phyloP scores from a whole-genome alignment of 768 basidiomycete genomes.

The Lactarius trivialis region DNA sequence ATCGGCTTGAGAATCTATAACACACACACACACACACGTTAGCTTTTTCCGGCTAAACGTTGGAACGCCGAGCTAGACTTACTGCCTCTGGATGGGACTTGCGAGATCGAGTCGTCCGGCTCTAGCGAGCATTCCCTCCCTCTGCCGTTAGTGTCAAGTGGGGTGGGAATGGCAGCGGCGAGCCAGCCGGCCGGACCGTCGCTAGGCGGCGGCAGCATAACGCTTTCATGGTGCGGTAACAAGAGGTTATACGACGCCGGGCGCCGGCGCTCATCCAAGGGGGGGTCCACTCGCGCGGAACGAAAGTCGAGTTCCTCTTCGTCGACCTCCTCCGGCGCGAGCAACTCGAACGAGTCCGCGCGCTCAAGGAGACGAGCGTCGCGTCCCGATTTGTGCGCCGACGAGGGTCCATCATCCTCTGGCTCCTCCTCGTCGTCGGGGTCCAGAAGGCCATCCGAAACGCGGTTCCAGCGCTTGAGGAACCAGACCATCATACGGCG shows the following conservation, averaged over 20 bases:
- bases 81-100: neutral
- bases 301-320: constrained; percentile 7
- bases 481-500: constrained; percentile 22
- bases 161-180: neutral
- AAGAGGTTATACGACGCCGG: neutral
- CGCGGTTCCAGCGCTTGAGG: constrained; percentile 19
- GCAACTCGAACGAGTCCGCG: constrained; percentile 6
- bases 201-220: neutral
- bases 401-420: neutral
- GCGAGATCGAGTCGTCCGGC: constrained; percentile 1
- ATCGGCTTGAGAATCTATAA: neutral
- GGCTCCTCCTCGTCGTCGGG: too few species aligned
- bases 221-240: neutral
- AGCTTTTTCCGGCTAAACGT: too few species aligned
- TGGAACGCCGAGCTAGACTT: neutral
- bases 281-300: neutral
- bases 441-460: constrained; percentile 23
- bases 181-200: neutral
- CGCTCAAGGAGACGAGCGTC: constrained; percentile 3
- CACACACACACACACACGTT: too few species aligned
- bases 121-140: neutral
- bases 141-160: neutral
- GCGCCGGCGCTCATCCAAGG: neutral
- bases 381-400: neutral
- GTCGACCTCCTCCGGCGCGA: constrained; percentile 13